Percentiles rank a stretch among this genome's conserved stretches.
Conservation (phyloP, 345 rosid genomes). For the Acer campestre region DNA sequence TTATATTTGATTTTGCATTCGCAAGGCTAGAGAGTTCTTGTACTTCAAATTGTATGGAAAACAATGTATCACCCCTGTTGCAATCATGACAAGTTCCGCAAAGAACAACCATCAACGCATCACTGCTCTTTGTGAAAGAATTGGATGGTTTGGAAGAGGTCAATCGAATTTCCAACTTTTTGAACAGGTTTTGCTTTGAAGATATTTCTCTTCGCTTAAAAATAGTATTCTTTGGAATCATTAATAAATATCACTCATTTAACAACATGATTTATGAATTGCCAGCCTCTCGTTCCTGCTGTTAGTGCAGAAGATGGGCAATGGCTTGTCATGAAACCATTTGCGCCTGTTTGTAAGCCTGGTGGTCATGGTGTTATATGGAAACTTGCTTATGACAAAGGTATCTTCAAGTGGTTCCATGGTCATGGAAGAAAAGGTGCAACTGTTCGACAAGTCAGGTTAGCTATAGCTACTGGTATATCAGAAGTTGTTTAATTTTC, state of each 20-base stretch:
- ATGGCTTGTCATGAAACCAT: constrained; percentile 77
- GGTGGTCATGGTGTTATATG: constrained; percentile 98
- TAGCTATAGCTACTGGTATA: constrained; percentile 27
- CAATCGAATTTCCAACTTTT: constrained; percentile 80
- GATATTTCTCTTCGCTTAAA: background rate
- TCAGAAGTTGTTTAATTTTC: background rate
- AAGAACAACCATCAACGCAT: constrained; percentile 85
- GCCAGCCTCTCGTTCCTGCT: constrained; percentile 89
- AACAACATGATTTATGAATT: constrained; percentile 24
- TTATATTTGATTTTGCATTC: constrained; percentile 15
- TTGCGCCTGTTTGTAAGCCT: constrained; percentile 83
- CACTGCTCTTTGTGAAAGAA: constrained; percentile 70
- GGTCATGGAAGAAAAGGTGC: constrained; percentile 89
- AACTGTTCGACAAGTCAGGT: constrained; percentile 96
- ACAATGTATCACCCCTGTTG: constrained; percentile 88
- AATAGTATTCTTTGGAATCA: background rate
- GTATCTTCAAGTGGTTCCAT: constrained; percentile 80
- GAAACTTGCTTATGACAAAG: constrained; percentile 94
- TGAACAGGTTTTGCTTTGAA: constrained; percentile 68
- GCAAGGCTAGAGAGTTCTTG: constrained; percentile 86
- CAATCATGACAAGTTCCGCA: constrained; percentile 96
- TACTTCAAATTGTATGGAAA: constrained; percentile 84
- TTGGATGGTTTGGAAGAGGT: constrained; percentile 93
- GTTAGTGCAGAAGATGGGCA: constrained; percentile 82
- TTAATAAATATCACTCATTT: constrained; percentile 12